phyloP scores from a whole-genome alignment of 805 yeast species.

The Candida sonorensis region DNA sequence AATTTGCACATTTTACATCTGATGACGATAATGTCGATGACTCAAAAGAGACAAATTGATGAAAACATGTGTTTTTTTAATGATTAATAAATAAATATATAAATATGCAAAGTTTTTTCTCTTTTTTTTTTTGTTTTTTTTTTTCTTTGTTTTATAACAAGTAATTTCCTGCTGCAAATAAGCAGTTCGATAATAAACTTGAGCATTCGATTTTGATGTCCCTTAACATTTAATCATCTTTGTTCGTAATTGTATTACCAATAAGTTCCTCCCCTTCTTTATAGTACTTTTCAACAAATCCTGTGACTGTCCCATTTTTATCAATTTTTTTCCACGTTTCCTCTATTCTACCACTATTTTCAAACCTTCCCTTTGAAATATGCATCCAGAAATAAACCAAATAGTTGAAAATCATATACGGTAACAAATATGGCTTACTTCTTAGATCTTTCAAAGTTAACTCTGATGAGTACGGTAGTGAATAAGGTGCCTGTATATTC shows the following conservation, averaged over 20 bases:
- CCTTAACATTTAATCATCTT: not conserved
- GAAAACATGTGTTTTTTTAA: no score
- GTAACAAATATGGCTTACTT: constrained; percentile 16
- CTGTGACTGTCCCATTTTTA: constrained; percentile 19
- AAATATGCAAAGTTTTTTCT: no score
- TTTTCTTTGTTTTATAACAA: no score
- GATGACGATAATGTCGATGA: no score
- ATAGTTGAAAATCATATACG: constrained; percentile 16
- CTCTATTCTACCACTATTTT: constrained; percentile 18
- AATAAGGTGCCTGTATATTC: no score
- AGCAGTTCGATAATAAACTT: no score
- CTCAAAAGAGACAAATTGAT: not conserved
- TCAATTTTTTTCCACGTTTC: constrained; percentile 25
- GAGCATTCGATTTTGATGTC: not conserved
- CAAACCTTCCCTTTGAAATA: constrained; percentile 11
- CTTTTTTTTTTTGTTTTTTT: no score
- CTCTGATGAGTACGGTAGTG: no score
- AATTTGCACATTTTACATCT: constrained; percentile 5
- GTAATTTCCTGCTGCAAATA: no score
- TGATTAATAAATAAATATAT: no score
- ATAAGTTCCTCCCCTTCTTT: constrained; percentile 11
- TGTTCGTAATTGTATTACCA: not conserved
- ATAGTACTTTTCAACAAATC: constrained; percentile 14
- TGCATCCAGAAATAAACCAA: constrained; percentile 8
- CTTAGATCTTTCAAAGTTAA: constrained; percentile 5